Evolutionary conservation across 2,329 filamentous ascomycete species (phyloP), one percentile per base, ranked within the genome.

Genomic region (Penicillium sp.): DNA sequence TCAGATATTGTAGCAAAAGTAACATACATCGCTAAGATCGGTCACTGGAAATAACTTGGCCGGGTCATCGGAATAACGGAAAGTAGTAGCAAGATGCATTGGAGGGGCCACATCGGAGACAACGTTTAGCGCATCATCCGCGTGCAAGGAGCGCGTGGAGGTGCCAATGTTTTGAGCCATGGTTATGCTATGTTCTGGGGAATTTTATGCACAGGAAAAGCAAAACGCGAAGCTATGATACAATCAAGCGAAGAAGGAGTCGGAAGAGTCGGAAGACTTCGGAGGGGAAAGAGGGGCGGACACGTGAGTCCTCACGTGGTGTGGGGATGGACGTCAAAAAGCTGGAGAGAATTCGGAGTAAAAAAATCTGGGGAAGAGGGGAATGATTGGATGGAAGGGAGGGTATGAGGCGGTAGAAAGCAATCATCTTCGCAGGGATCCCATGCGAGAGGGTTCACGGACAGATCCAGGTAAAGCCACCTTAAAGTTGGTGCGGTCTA

Each of bases 1-100:
- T 47, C 19, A 2, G 7, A 7, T 26, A 33, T 37, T 22, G n/a
- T 35, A 43, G 45, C 27, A 46, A 43, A 10, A 16, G 33, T 10
- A 45, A 44, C 82, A 76, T 75, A 89, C 87, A 69, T 85, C 84
- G 54, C 39, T 56, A 42, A 63, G 53, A 27, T 89, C 71, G 59
- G 76, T 69, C 14, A 75, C 72, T 2, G 82, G 80, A 8, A 78
- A 65, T 46, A 96, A 83, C 27, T 85, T 73, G 6, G 87, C 82
- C 2, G 91, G 90, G 71, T 96, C 83, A 52, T 80, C 76, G 27
- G 82, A 80, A 74, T 97, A 98, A 65, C 91, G 87, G 76, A 91
- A 98, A 16, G 91, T 98, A 13, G 93, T 97, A 60, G 91, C 92
- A 62, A 96, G 86, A 73, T 98, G 93, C 70, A 98, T 82, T 4